Evolutionary conservation across 1,284 basidiomycete species (phyloP).

Genomic region (Trichosporon sp.): DNA sequence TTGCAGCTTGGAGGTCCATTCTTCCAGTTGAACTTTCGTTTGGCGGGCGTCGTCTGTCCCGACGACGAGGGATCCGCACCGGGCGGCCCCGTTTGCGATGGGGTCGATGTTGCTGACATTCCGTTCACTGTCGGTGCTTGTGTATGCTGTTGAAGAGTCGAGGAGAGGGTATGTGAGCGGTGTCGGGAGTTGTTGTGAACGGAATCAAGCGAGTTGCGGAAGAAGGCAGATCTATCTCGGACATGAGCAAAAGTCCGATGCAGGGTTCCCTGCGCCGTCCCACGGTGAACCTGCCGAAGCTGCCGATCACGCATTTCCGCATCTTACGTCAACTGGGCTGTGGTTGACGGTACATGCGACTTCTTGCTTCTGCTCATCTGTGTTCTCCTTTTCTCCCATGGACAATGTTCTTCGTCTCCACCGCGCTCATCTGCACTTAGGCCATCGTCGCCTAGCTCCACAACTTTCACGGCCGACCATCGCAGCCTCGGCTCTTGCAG

Average conservation of each 20-base stretch:
- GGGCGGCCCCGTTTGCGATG: not conserved
- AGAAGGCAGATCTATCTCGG: not conserved
- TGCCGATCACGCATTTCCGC: not conserved
- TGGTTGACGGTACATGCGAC: not conserved
- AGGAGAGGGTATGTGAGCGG: not conserved
- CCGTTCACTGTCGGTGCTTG: not conserved
- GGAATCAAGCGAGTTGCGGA: not conserved
- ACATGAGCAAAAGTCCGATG: not conserved
- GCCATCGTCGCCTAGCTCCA: not conserved
- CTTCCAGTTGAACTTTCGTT: constrained; percentile 23
- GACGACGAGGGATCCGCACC: not conserved
- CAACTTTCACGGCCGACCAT: not conserved
- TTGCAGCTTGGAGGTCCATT: constrained; percentile 23
- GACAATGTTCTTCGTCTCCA: not conserved
- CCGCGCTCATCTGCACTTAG: not conserved
- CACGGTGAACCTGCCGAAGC: not conserved
- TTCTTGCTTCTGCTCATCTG: not conserved
- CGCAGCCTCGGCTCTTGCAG: not conserved
- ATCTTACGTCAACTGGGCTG: not conserved
- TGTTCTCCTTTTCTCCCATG: not conserved
- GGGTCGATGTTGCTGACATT: not conserved
- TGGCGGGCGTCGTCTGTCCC: not conserved
- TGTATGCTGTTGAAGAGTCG: not conserved
- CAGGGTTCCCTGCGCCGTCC: not conserved
- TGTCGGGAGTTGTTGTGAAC: not conserved